These are phyloP conservation scores for Fusarium keratoplasticum DNA, from an alignment of 2,329 filamentous ascomycete genomes.

Conservation along the genomic window DNA sequence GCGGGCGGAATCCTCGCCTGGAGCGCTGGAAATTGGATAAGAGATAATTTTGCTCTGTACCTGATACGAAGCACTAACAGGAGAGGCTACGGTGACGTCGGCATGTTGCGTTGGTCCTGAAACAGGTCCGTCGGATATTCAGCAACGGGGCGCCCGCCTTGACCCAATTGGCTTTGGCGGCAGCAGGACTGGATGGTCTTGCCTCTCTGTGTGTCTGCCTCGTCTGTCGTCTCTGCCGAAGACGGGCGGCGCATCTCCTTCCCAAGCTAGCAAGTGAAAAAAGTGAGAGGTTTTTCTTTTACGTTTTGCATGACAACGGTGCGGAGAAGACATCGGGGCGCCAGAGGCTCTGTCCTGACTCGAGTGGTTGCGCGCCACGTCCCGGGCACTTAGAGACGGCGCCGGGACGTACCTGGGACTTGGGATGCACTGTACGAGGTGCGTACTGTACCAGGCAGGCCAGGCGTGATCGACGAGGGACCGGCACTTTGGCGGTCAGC, in stretches of 20 bases:
- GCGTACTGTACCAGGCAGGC: constrained; percentile 26
- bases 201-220: neutral
- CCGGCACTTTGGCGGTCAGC: constrained; percentile 38
- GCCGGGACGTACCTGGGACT: constrained; percentile 15
- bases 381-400: constrained; percentile 11
- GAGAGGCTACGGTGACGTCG: constrained; percentile 31
- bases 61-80: constrained; percentile 9
- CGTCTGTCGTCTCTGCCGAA: neutral
- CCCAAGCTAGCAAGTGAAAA: constrained; percentile 6
- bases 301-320: constrained; percentile 25
- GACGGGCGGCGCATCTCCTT: neutral
- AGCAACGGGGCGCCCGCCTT: constrained; percentile 21
- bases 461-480: constrained; percentile 31
- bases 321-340: constrained; percentile 15
- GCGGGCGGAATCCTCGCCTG: constrained; percentile 16
- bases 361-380: constrained; percentile 32
- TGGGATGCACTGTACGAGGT: constrained; percentile 10
- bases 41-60: constrained; percentile 4
- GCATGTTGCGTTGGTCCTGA: constrained; percentile 37
- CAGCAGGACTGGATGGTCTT: neutral
- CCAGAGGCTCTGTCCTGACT: constrained; percentile 21
- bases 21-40: constrained; percentile 26
- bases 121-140: constrained; percentile 40
- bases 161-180: constrained; percentile 26
- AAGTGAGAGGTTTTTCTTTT: constrained; percentile 19